These are phyloP conservation scores for Lactarius psammicola DNA, from an alignment of 768 basidiomycete genomes.

Conservation along the genomic window DNA sequence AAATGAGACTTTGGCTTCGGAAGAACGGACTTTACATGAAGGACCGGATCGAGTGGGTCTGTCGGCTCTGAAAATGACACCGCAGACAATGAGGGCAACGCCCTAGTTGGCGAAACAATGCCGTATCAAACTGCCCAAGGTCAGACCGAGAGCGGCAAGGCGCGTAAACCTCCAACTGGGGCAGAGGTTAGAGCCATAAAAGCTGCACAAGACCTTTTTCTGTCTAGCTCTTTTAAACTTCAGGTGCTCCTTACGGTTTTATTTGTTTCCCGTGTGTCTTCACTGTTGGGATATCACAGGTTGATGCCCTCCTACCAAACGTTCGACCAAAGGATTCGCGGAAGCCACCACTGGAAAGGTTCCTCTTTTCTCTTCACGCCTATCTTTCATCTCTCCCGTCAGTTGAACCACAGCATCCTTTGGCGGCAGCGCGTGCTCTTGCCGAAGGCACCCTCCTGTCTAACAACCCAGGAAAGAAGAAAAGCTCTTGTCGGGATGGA, in stretches of 20 bases:
- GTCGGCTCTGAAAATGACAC: not conserved
- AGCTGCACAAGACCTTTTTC: constrained; percentile 70
- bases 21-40: not conserved
- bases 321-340: constrained; percentile 62
- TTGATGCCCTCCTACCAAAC: constrained; percentile 77
- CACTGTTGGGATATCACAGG: constrained; percentile 42
- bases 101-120: not conserved
- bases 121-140: not conserved
- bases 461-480: not conserved
- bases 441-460: constrained; percentile 42
- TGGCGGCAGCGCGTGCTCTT: constrained; percentile 57
- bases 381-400: constrained; percentile 60
- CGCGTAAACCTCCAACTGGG: constrained; percentile 59
- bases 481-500: constrained; percentile 9
- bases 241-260: constrained; percentile 49
- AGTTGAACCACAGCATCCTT: constrained; percentile 59
- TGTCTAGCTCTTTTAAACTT: constrained; percentile 79
- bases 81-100: not conserved
- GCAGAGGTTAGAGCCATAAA: constrained; percentile 70
- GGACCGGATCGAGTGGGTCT: not conserved
- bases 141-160: constrained; percentile 13
- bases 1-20: not conserved
- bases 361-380: constrained; percentile 66
- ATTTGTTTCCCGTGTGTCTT: constrained; percentile 9
- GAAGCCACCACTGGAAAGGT: constrained; percentile 59